Percentiles rank a stretch among this genome's conserved stretches.
Evolutionary conservation across 768 basidiomycete species (phyloP).

Genomic region (Lactarius hengduanensis): DNA sequence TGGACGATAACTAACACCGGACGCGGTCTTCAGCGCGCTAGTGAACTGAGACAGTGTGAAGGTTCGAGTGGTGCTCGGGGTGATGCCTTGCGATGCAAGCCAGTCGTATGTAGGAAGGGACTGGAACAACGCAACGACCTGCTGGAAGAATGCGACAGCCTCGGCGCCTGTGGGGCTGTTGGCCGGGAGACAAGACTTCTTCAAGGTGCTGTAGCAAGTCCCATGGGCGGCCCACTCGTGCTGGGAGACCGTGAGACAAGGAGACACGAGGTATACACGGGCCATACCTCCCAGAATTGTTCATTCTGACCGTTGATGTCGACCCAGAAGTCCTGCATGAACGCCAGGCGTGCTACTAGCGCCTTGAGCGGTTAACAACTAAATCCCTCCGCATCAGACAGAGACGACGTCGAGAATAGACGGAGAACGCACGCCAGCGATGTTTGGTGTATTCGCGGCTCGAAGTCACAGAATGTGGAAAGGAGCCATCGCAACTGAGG

Average conservation of each 20-base stretch:
- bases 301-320: conserved; percentile 59
- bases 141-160: conserved; percentile 68
- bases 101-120: conserved; percentile 72
- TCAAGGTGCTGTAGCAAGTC: conserved; percentile 58
- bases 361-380: conserved; percentile 60
- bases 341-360: conserved; percentile 56
- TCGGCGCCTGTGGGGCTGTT: conserved; percentile 62
- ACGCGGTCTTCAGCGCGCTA: conserved; percentile 53
- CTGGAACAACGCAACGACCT: conserved; percentile 60
- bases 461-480: conserved; percentile 39
- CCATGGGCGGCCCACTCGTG: conserved; percentile 75
- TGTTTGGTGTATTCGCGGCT: conserved; percentile 47
- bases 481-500: conserved; percentile 56
- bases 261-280: background rate
- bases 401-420: background rate
- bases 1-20: conserved; percentile 42
- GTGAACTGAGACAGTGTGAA: conserved; percentile 55
- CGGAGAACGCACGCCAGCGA: conserved; percentile 37
- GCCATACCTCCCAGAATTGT: conserved; percentile 64
- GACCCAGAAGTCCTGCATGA: conserved; percentile 66
- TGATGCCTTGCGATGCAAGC: conserved; percentile 71
- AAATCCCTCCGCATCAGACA: conserved; percentile 3
- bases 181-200: conserved; percentile 55
- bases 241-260: conserved; percentile 28
- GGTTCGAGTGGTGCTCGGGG: conserved; percentile 57